phyloP scores from a whole-genome alignment of 73 alveolate genomes.

The Blepharisma stoltei region DNA sequence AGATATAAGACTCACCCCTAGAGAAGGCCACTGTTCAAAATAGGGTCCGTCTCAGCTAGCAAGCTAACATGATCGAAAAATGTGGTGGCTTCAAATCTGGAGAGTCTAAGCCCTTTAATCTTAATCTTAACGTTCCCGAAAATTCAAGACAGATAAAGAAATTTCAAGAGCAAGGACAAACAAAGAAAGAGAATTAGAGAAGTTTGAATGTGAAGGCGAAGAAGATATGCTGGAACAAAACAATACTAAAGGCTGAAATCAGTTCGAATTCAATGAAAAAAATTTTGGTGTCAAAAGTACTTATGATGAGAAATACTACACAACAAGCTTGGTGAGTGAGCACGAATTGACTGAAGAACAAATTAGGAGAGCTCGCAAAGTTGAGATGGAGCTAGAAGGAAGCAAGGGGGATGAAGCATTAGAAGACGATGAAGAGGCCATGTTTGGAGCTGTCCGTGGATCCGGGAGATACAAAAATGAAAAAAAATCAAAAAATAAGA shows the following conservation, averaged over 20 bases:
- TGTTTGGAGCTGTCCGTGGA: slow-evolving; percentile 24
- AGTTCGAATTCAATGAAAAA: not conserved
- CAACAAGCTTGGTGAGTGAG: not conserved
- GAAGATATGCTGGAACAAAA: too few relatives aligned
- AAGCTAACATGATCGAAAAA: too few relatives aligned
- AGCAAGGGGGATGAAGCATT: not conserved
- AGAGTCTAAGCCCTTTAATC: too few relatives aligned
- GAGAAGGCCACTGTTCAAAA: too few relatives aligned
- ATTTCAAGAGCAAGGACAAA: not conserved
- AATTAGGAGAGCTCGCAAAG: not conserved
- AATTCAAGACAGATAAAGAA: slow-evolving; percentile 17
- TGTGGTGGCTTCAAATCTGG: too few relatives aligned
- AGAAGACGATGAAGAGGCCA: slow-evolving; percentile 23
- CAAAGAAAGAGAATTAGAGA: too few relatives aligned
- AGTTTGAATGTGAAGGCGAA: too few relatives aligned
- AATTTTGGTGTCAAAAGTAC: slow-evolving; percentile 2
- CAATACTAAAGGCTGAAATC: not conserved
- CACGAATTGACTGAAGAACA: not conserved
- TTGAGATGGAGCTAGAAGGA: not conserved
- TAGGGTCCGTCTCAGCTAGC: too few relatives aligned
- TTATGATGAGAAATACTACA: slow-evolving; percentile 1
- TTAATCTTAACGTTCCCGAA: too few relatives aligned
- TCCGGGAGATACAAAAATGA: not conserved
- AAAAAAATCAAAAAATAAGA: too few relatives aligned
- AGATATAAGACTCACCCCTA: too few relatives aligned